Percentiles rank a stretch among this genome's conserved stretches.
Conservation (phyloP, 2,329 filamentous ascomycete genomes). For the Chaetomium globosum region DNA sequence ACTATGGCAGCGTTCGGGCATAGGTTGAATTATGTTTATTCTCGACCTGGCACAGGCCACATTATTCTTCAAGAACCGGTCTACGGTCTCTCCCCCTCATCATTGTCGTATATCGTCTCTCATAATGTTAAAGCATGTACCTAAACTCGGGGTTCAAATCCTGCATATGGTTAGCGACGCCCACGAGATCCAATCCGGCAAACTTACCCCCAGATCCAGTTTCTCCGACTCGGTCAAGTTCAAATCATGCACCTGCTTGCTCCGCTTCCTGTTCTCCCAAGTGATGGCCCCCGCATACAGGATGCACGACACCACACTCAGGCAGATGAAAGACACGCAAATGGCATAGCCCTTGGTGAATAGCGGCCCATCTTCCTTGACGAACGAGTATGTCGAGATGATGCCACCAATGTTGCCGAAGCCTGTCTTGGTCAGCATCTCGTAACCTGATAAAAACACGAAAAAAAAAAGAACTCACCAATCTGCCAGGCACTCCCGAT, state of each 20-base stretch:
- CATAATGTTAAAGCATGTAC: conserved; percentile 42
- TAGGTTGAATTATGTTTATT: conserved; percentile 4
- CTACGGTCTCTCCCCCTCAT: conserved; percentile 10
- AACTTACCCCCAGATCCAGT: conserved; percentile 48
- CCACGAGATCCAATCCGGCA: not conserved
- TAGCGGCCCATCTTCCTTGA: conserved; percentile 65
- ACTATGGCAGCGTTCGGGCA: not conserved
- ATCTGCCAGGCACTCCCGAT: conserved; percentile 77
- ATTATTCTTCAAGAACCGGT: not conserved
- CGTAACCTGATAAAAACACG: not conserved
- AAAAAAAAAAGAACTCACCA: conserved; percentile 39
- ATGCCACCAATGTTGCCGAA: conserved; percentile 82
- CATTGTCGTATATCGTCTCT: not conserved
- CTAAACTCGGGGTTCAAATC: conserved; percentile 45
- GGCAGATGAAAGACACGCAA: conserved; percentile 70
- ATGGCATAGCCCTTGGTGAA: conserved; percentile 78
- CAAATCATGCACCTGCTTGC: conserved; percentile 42
- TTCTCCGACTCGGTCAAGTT: conserved; percentile 43
- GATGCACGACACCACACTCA: conserved; percentile 65
- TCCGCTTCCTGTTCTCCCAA: conserved; percentile 63
- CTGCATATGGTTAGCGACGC: conserved; percentile 27
- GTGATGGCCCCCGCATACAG: conserved; percentile 63
- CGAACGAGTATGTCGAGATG: conserved; percentile 72
- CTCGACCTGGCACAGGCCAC: not conserved
- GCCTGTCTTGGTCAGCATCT: conserved; percentile 38